Conservation (phyloP, 2,329 filamentous ascomycete genomes). For the Helicocarpus griseus region DNA sequence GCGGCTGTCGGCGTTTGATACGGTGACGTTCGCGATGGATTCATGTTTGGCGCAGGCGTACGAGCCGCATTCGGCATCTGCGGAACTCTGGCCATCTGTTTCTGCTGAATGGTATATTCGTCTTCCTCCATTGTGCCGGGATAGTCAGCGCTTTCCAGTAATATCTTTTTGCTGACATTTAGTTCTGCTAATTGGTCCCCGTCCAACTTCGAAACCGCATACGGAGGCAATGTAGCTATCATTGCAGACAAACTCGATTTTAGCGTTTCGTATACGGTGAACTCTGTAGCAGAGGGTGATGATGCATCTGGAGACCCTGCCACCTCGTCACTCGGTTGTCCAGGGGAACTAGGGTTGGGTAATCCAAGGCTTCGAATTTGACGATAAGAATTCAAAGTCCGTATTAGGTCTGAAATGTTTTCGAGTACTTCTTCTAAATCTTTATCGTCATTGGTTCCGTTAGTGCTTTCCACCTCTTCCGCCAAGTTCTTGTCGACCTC, state of each 20-base stretch:
- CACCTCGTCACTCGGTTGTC: conserved; percentile 24
- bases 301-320: conserved; percentile 29
- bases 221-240: conserved; percentile 67
- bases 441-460: conserved; percentile 15
- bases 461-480: conserved; percentile 16
- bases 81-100: conserved; percentile 26
- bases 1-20: conserved; percentile 21
- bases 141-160: conserved; percentile 63
- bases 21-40: conserved; percentile 18
- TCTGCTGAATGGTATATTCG: conserved; percentile 49
- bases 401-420: conserved; percentile 51
- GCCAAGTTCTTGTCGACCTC: conserved; percentile 16
- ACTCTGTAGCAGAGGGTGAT: conserved; percentile 47
- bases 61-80: conserved; percentile 23
- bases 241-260: conserved; percentile 66
- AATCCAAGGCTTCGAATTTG: conserved; percentile 45
- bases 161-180: conserved; percentile 68
- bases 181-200: conserved; percentile 77
- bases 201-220: conserved; percentile 75
- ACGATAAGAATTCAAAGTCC: conserved; percentile 54
- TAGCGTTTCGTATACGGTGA: conserved; percentile 58
- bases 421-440: conserved; percentile 43
- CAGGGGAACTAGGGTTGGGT: conserved; percentile 12
- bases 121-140: conserved; percentile 78
- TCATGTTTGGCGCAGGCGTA: conserved; percentile 23